Evolutionary conservation across 306 rosid genomes (phyloP).

Genomic region (Casuarina equisetifolia): DNA sequence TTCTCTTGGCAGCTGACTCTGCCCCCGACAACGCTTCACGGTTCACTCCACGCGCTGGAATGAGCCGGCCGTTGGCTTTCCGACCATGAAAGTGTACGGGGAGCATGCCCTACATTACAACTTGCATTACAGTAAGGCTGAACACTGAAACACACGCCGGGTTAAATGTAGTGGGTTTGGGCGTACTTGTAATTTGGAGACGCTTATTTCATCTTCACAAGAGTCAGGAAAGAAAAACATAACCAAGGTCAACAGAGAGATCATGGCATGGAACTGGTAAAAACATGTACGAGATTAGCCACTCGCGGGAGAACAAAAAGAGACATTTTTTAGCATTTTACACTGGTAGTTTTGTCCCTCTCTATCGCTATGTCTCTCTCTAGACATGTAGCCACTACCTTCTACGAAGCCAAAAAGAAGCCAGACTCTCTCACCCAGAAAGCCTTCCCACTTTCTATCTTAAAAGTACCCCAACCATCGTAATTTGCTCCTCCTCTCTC

Average conservation of each 20-base stretch:
- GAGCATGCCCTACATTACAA: slow-evolving; percentile 14
- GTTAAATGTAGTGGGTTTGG: not conserved
- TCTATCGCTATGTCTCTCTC: slow-evolving; percentile 27
- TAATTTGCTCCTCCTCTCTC: not conserved
- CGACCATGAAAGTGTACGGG: slow-evolving; percentile 15
- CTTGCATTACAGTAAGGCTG: not conserved
- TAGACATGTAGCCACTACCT: not conserved
- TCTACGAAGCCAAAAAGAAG: not conserved
- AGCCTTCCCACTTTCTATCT: not conserved
- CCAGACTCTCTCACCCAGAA: not conserved
- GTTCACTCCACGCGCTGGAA: slow-evolving; percentile 38
- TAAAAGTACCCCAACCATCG: slow-evolving; percentile 9
- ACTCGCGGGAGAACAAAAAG: slow-evolving; percentile 9
- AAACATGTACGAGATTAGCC: slow-evolving; percentile 11
- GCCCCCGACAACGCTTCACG: slow-evolving; percentile 10
- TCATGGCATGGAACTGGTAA: slow-evolving; percentile 14
- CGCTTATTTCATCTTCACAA: not conserved
- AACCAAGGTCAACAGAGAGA: not conserved
- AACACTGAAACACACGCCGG: not conserved
- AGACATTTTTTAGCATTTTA: slow-evolving; percentile 41
- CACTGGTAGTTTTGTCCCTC: slow-evolving; percentile 40
- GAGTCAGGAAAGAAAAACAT: not conserved
- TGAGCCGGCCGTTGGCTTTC: slow-evolving; percentile 9
- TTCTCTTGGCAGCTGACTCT: slow-evolving; percentile 5
- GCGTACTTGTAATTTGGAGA: no score